Base-by-base conservation (phyloP, 148 eudicot genomes). In the Heliamphora exappendiculata region DNA sequence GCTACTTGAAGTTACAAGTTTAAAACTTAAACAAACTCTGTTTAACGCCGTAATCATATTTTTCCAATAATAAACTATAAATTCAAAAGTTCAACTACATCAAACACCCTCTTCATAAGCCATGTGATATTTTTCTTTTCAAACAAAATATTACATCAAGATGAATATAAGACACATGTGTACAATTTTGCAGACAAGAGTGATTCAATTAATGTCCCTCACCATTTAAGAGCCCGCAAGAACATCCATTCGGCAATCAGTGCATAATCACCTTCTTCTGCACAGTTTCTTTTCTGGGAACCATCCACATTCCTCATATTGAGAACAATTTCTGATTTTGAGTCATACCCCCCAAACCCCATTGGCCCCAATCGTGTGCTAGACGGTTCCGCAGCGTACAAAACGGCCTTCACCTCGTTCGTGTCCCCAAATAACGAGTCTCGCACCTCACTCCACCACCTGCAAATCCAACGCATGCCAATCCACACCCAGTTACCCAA, bases 181-280 rank as follows among this genome's bases (percentile, higher is more conserved):
- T 26, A 66, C 14, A 55, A 9, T 26, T 20, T 54, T 33, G 42
- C 69, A 50, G 11, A 59, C 45, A 42, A 19, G 3, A 39, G 10
- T 63, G 55, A 12, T 50, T 33, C 36, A 66, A 67, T 19, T 26
- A 22, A 45, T 44, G 37, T 24, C 22, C 11, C 80, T 69, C 44
- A 91, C 98, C 98, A 86, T 85, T 88, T 90, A 33, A 91, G 84
- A 62, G 95, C 86, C 77, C 82, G 85, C 69, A 88, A 84, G 88
- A 91, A 93, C 95, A 91, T 88, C 88, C 90, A 86, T 70, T 90
- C 91, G n/a, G 90, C 74, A 77, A 93, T 75, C 89, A 90, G 84
- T 1, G 95, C 91, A 67, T 76, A 88, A 64, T 84, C 74, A 24
- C 71, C 75, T 57, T 74, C 81, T 54, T 78, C 77, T 3, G 45